Evolutionary conservation across 495 filamentous ascomycete genomes (phyloP).

Genomic region (Apiosordaria backusii): DNA sequence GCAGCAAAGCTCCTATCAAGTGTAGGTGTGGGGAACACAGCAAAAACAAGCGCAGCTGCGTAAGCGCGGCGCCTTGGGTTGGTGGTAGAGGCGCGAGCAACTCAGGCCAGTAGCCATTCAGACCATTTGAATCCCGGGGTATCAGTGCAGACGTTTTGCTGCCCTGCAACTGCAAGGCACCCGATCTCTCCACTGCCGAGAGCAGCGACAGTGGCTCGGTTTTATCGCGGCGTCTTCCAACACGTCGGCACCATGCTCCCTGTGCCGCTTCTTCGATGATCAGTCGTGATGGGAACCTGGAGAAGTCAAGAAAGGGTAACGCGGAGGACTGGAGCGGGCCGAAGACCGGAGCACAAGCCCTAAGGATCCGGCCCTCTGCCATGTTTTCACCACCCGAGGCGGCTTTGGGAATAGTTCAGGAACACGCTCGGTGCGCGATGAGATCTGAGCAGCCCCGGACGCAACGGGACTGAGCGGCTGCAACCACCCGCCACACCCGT

Average conservation of each 20-base stretch:
- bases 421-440: slow-evolving; percentile 4
- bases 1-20: background rate
- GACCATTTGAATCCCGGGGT: background rate
- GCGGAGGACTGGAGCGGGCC: slow-evolving; percentile 2
- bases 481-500: slow-evolving; percentile 11
- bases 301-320: slow-evolving; percentile 2
- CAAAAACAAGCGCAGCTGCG: background rate
- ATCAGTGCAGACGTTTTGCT: background rate
- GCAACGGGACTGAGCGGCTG: slow-evolving; percentile 11
- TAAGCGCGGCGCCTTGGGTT: background rate
- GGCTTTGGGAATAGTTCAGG: slow-evolving; percentile 4
- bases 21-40: background rate
- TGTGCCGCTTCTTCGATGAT: background rate
- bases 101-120: background rate
- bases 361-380: background rate
- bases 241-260: background rate
- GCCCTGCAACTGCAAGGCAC: slow-evolving; percentile 2
- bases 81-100: background rate
- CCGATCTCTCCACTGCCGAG: slow-evolving; percentile 3
- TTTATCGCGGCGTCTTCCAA: background rate
- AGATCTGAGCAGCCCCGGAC: slow-evolving; percentile 7
- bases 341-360: slow-evolving; percentile 5
- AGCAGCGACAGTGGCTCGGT: background rate
- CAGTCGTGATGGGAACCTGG: background rate
- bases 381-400: slow-evolving; percentile 3